Conservation (phyloP, 208 protist genomes). For the Polymyxa betae region DNA sequence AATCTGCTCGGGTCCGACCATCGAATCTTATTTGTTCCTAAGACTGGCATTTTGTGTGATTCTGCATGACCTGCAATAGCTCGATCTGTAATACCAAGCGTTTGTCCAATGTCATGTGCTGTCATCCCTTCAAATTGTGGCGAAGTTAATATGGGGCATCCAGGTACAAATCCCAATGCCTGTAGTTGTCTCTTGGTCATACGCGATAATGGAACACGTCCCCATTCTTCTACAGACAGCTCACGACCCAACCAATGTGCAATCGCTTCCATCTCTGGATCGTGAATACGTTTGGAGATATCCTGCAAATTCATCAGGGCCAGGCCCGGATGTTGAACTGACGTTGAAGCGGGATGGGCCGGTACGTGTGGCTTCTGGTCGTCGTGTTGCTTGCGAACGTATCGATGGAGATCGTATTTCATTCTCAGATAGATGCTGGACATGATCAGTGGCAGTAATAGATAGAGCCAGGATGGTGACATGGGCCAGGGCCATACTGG, state of each 20-base stretch:
- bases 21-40: no score
- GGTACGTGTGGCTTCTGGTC: neutral
- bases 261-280: neutral
- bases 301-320: neutral
- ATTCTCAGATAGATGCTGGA: neutral
- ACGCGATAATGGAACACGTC: neutral
- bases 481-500: no score
- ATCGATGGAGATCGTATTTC: neutral
- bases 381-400: no score
- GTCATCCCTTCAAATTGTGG: neutral
- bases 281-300: neutral
- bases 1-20: no score
- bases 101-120: no score
- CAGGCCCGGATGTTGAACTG: neutral
- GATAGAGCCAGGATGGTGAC: neutral
- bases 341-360: neutral
- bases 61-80: no score
- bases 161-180: neutral
- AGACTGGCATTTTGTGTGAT: no score
- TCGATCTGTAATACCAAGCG: no score
- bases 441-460: neutral
- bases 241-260: neutral
- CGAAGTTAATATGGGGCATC: neutral
- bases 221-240: neutral
- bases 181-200: neutral